These are phyloP conservation scores for Ehretia macrophylla DNA, from an alignment of 257 asterid species.

Conservation along the genomic window DNA sequence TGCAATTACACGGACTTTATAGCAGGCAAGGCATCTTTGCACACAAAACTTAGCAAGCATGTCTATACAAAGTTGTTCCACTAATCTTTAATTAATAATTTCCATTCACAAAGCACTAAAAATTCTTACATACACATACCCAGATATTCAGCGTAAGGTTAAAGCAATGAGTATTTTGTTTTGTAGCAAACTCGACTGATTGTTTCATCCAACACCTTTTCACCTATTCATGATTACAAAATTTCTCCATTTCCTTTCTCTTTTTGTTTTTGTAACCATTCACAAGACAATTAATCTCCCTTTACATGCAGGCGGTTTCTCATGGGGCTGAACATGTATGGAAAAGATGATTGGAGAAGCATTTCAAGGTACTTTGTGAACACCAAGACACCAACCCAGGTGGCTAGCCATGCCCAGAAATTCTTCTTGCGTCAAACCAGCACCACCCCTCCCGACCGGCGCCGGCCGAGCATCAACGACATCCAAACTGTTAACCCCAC, in stretches of 20 bases:
- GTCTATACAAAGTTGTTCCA: no score
- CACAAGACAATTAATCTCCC: neutral
- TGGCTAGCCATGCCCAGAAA: constrained; percentile 54
- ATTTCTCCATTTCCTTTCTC: neutral
- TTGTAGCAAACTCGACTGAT: no score
- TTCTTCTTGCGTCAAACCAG: constrained; percentile 28
- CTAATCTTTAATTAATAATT: no score
- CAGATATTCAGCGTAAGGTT: no score
- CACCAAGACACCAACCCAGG: constrained; percentile 38
- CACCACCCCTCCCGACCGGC: constrained; percentile 29
- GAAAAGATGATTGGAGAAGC: constrained; percentile 50
- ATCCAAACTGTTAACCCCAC: constrained; percentile 15
- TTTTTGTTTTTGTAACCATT: neutral
- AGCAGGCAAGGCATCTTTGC: no score
- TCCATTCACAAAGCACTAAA: no score
- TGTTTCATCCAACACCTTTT: no score
- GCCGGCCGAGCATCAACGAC: constrained; percentile 55
- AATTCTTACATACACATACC: no score
- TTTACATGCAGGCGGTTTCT: constrained; percentile 29
- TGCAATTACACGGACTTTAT: no score
- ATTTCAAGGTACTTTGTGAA: constrained; percentile 38
- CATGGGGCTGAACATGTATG: constrained; percentile 39
- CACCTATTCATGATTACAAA: no score
- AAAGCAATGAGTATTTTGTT: no score
- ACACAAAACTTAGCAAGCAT: no score